A percentile compares a stretch with the other conserved stretches of the same genome.
These are phyloP conservation scores for Sclerotinia sclerotiorum DNA, from an alignment of 2,329 filamentous ascomycete genomes.

Conservation along the genomic window DNA sequence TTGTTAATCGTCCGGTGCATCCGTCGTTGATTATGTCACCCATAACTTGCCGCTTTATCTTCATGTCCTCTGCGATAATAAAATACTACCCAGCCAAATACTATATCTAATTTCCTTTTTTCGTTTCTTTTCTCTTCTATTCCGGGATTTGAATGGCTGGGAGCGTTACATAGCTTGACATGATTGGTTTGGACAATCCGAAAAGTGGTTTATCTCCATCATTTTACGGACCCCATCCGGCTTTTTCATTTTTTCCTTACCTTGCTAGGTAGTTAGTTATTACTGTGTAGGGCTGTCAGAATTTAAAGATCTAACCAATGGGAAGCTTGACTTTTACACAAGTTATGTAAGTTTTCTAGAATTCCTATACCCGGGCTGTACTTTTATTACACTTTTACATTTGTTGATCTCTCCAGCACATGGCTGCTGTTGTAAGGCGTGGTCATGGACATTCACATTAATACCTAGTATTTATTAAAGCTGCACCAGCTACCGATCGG, in stretches of 20 bases:
- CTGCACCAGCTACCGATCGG: no score
- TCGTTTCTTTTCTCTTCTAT: neutral
- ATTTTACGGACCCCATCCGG: neutral
- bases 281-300: constrained; percentile 8
- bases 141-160: constrained; percentile 13
- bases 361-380: neutral
- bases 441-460: no score
- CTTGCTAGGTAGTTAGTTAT: no score
- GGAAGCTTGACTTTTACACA: neutral
- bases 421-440: no score
- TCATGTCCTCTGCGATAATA: neutral
- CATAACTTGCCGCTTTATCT: neutral
- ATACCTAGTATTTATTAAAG: no score
- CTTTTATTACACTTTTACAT: neutral
- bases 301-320: neutral
- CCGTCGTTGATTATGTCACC: neutral
- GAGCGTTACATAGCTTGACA: neutral
- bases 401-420: no score
- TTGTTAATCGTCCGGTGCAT: neutral
- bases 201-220: neutral
- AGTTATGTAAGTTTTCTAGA: neutral
- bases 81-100: neutral
- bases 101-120: constrained; percentile 6
- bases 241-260: neutral
- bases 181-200: constrained; percentile 7